Base-by-base conservation (phyloP, 2,329 filamentous ascomycete species). In the Aspergillus ibericus region DNA sequence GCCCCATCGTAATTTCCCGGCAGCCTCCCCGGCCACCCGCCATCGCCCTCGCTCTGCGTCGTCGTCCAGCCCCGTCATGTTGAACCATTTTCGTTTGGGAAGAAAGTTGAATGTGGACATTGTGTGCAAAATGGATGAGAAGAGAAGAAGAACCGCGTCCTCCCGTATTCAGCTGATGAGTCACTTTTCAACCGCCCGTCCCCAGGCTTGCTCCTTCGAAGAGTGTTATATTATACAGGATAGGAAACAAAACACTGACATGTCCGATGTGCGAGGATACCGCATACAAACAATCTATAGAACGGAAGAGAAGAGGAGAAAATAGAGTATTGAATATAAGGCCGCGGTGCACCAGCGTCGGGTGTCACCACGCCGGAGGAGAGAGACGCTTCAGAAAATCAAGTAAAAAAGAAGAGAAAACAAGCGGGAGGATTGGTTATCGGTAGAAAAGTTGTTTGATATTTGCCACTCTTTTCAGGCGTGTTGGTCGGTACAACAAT, bases 191-290 rank as follows among this genome's bases (percentile, higher is more conserved):
- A 60, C 57, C 47, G 60, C 55, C 61, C 59, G 55, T 52, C 58
- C 47, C 60, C 63, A 61, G 56, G 38, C 20, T 56, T 56, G 35
- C 53, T 61, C 56, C 52, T 54, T 60, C 59, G 36, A 60, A 63
- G 32, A 58, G 54, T 48, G 56, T 38, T 58, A 59, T 67, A 66
- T 59, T 67, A 67, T 67, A 67, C 65, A 67, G 54, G 44, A 65
- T 56, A 57, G 55, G 56, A 58, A 61, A 56, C 57, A 40, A 48
- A 61, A 61, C 56, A 59, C 42, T 59, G 53, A 61, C 56, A 61
- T 49, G 42, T 36, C 44, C 53, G 48, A 60, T 47, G 56, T 47
- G 58, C 38, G 49, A 51, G 53, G 46, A 51, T 47, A 55, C 50
- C 47, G 49, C 51, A 56, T 56, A 63, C 47, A 61, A 56, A 62